A percentile compares a stretch with the other conserved stretches of the same genome.
phyloP scores from a whole-genome alignment of 1,284 basidiomycete genomes.

The Flammula alnicola region DNA sequence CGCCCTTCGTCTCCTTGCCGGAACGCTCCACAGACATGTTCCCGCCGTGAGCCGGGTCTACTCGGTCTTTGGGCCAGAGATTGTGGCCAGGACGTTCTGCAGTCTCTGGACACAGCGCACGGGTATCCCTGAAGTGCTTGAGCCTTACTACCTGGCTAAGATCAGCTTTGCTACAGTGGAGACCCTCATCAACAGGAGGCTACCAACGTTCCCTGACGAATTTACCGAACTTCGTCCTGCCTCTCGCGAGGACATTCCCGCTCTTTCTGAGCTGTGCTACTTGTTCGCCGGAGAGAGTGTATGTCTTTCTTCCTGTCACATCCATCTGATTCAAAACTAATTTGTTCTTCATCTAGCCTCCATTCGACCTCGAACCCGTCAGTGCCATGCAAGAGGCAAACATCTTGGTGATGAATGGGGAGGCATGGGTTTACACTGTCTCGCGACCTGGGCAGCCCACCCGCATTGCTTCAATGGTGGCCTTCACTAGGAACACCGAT shows the following conservation, averaged over 20 bases:
- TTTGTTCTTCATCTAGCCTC: slow-evolving; percentile 41
- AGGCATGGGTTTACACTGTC: slow-evolving; percentile 67
- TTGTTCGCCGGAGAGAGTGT: slow-evolving; percentile 64
- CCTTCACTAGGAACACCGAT: slow-evolving; percentile 58
- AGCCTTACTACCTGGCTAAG: slow-evolving; percentile 66
- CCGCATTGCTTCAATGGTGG: slow-evolving; percentile 65
- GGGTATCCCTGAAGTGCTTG: slow-evolving; percentile 38
- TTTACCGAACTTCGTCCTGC: slow-evolving; percentile 49
- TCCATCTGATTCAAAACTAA: slow-evolving; percentile 4
- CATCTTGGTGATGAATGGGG: slow-evolving; percentile 47
- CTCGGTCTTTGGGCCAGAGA: slow-evolving; percentile 64
- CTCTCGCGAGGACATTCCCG: slow-evolving; percentile 42
- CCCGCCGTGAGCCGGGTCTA: slow-evolving; percentile 51
- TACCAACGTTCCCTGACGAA: slow-evolving; percentile 31
- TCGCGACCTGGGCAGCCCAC: slow-evolving; percentile 15
- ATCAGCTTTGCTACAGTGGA: slow-evolving; percentile 56
- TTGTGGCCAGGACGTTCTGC: slow-evolving; percentile 53
- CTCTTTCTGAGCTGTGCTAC: slow-evolving; percentile 53
- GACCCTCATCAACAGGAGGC: slow-evolving; percentile 41
- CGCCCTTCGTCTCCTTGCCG: slow-evolving; percentile 40
- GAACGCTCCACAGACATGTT: slow-evolving; percentile 34
- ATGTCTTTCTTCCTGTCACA: slow-evolving; percentile 31
- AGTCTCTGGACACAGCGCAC: slow-evolving; percentile 50
- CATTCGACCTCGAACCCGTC: slow-evolving; percentile 52
- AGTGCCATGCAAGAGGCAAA: slow-evolving; percentile 55